Conservation (phyloP, 2,329 filamentous ascomycete genomes). For the Myriosclerotinia scirpicola region DNA sequence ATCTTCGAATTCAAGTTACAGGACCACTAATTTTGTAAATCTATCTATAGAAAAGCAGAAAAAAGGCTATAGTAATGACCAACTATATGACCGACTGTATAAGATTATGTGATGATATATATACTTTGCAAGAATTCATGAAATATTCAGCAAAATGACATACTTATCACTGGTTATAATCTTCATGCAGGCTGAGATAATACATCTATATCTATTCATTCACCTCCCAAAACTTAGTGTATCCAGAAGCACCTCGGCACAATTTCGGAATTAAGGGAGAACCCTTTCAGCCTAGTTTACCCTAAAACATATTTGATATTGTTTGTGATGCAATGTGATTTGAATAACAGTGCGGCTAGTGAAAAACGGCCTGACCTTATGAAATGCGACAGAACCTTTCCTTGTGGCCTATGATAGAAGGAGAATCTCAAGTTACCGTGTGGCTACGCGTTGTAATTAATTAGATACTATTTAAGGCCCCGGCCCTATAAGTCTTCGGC, state of each 20-base stretch:
- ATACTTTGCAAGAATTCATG: background rate
- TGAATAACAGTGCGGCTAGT: too few species aligned
- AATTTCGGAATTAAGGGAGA: background rate
- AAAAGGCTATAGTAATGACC: too few species aligned
- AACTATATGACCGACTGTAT: too few species aligned
- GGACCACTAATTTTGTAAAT: too few species aligned
- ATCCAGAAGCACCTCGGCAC: background rate
- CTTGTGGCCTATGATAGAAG: background rate
- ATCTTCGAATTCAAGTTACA: too few species aligned
- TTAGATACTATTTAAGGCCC: background rate
- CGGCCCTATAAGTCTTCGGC: too few species aligned
- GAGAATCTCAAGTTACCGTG: background rate
- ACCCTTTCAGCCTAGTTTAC: background rate
- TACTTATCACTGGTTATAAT: background rate
- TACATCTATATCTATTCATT: background rate
- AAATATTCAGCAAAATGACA: background rate
- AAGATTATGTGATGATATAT: background rate
- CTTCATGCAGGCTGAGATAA: too few species aligned
- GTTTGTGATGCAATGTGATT: background rate
- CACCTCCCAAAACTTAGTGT: background rate
- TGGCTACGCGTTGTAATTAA: background rate
- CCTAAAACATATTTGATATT: background rate
- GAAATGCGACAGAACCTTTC: background rate
- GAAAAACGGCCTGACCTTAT: too few species aligned
- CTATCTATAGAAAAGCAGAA: too few species aligned